These are phyloP conservation scores for Trichoderma guizhouense DNA, from an alignment of 2,329 filamentous ascomycete species.

Conservation along the genomic window DNA sequence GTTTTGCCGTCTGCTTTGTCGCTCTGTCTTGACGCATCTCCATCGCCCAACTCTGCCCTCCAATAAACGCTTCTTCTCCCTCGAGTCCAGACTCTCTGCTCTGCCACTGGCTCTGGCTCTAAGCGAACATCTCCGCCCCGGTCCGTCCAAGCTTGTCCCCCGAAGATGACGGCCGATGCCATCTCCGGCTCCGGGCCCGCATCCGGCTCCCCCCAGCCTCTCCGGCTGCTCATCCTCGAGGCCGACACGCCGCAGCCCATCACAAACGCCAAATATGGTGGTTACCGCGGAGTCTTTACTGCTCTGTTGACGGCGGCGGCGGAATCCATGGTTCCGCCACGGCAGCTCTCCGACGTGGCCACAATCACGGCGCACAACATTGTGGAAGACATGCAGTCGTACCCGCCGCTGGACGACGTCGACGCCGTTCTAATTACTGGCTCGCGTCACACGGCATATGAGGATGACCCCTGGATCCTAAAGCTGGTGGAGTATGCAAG, in stretches of 20 bases:
- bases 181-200: conserved; percentile 15
- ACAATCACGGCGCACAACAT: conserved; percentile 67
- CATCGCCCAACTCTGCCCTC: background rate
- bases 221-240: conserved; percentile 84
- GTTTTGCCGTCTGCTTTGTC: background rate
- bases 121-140: background rate
- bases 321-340: conserved; percentile 41
- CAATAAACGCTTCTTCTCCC: background rate
- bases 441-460: conserved; percentile 53
- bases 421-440: conserved; percentile 84
- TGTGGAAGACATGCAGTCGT: conserved; percentile 60
- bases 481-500: conserved; percentile 39
- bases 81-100: background rate
- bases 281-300: conserved; percentile 70
- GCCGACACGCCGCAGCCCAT: conserved; percentile 72
- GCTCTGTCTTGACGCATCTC: conserved; percentile 7
- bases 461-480: conserved; percentile 44
- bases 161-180: conserved; percentile 13
- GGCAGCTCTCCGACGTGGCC: conserved; percentile 44
- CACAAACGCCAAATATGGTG: conserved; percentile 62
- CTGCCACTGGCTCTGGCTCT: background rate
- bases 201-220: conserved; percentile 36
- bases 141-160: background rate
- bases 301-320: conserved; percentile 56
- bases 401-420: conserved; percentile 69